Base-by-base conservation (phyloP, 768 basidiomycete species). In the Phylloporus sp. region DNA sequence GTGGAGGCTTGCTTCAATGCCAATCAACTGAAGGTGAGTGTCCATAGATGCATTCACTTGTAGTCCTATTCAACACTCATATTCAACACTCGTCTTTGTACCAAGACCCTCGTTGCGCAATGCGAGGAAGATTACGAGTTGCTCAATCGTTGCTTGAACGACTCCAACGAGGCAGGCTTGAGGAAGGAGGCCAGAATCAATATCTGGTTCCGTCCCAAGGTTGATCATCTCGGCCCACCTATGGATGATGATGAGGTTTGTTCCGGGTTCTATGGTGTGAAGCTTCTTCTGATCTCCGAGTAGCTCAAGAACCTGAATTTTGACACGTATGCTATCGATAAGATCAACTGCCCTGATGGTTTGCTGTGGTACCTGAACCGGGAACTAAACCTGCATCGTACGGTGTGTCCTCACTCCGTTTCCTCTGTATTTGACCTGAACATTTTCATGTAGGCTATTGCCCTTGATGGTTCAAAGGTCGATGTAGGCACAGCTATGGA, bases 31-130 rank as follows among this genome's bases (percentile, higher is more conserved):
- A 82, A 75, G 75, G 93, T 91, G 34, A 40, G 72, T 58, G 17
- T 21, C 15, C 22, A 14, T 35, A 38, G 7, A 34, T 13, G 22
- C 6, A n/a, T 38, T 35, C 14, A 20, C 28, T 21, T 4, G 1
- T 24, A 3, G 22, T 20, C 2, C 5, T 10, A 17, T 21, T 35
- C 44, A 3, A 56, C 31, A 5, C 8, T 36, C 2, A 6, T 10
- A 17, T 21, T 35, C 44, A 3, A 56, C 31, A 5, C 8, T 36
- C 1, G 1, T 18, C 35, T 29, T 45, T 21, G 15, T 26, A 17
- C 11, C 21, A 18, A 95, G 93, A 89, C 82, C 0, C 86, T 99
- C 63, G 82, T 99, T 7, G 79, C 82, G 15, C 89, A 92, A 62
- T 83, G 81, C 54, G 76, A 82, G 49, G 84, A 87, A 46, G 95